Evolutionary conservation across 31 red algal species (phyloP), one percentile per base, ranked within the genome.

Genomic region (Asparagopsis taxiformis): DNA sequence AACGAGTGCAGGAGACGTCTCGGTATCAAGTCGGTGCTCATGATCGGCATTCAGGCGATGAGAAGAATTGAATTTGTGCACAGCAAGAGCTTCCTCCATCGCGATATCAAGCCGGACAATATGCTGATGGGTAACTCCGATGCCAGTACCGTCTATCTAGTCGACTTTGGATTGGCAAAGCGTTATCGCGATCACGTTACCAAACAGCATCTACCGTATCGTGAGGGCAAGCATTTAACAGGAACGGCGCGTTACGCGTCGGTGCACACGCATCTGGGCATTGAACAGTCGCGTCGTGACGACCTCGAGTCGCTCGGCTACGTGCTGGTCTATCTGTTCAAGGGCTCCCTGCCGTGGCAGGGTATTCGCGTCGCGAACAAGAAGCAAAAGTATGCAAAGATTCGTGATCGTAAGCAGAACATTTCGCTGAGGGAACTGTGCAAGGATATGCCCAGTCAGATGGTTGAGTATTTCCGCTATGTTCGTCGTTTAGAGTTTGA

Each of bases 21-120:
- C 31, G 34, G 26, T 15, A 28, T 76, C 16, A 86, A 86, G 63
- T 60, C 62, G 39, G 62, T 76, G 33, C 62, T 76, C 30, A 76
- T 86, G 81, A 76, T 86, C 34, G 81, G 65, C 60, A 76, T 75
- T 69, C 81, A 86, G 63, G 36, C 55, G 10, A 49, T 86, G 81
- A 34, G 57, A 3, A 58, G 59, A 16, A 51, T 86, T 24, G 81
- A 86, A 29, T 59, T 51, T 32, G 41, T 86, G 5, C 81, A 86
- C 36, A 39, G 49, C 25, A 22, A 65, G n/a, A 52, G 62, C 53
- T 70, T 86, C 23, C 17, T 86, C 2, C 81, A 86, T 33, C 30
- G 81, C 5, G 70, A 86, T 43, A 75, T 86, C 61, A 86, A 76
- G 35, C 81, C 71, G 24, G 81, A 68, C 35, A 86, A 86, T 31